Evolutionary conservation across 495 filamentous ascomycete species (phyloP), one percentile per base, ranked within the genome.

Genomic region (Penicillium odoratum): DNA sequence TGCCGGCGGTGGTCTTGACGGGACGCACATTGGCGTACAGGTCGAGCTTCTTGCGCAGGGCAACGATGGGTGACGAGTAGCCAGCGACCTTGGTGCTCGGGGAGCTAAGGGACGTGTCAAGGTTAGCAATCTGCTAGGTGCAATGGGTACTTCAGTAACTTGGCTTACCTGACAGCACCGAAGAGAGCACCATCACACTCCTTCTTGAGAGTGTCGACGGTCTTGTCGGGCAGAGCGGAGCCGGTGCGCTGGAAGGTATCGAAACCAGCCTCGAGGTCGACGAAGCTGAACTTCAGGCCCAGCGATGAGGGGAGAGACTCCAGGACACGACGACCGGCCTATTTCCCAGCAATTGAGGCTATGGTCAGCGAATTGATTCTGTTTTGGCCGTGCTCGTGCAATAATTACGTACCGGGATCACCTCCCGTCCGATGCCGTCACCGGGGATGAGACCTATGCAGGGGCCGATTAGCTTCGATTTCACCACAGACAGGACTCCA

Each of bases 1-100:
- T 72, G 43, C 76, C 76, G 34, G 59, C 64, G 55, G 92, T 88
- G 48, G 87, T 88, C 81, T 97, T 98, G 68, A 97, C 94, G 48
- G 94, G 94, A 38, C 94, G 91, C 44, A 98, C 91, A 69, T 98
- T 98, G 78, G 95, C 94, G 78, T 96, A 98, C 49, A 98, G 85
- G 75, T 93, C 87, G 51, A 98, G 86, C 64, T 87, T 85, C 81
- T 98, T 98, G 75, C 94, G 91, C 55, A 98, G 86, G 42, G 92
- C 93, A 64, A 98, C 94, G 69, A 98, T 98, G 63, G 94, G 94
- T 26, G 90, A 95, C 43, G 92, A 96, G 83, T 98, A 98, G 63
- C 94, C 94, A 68, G 88, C 86, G 40, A 96, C 92, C 71, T 91
- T 89, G 45, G 78, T 89, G 51, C 86, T 89, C 7, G 94, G 95